Evolutionary conservation across 139 green algal genomes (phyloP), one percentile per base, ranked within the genome.

Genomic region (Chlamydomonas sphaeroides): DNA sequence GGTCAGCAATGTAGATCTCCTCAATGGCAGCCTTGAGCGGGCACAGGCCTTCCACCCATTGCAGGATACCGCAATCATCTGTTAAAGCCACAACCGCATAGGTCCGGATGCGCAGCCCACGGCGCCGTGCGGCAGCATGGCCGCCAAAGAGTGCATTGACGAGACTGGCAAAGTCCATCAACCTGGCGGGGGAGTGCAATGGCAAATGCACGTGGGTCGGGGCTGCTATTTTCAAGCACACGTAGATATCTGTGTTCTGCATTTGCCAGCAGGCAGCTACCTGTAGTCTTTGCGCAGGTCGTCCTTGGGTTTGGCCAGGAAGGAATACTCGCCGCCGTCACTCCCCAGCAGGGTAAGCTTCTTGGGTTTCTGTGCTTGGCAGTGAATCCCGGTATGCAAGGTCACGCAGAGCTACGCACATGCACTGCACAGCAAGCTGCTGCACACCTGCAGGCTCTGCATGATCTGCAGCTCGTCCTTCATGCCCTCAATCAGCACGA

Each of bases 221-320:
- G n/a, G n/a, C n/a, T n/a, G n/a, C n/a, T n/a, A n/a, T n/a, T n/a
- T n/a, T n/a, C n/a, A n/a, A n/a, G n/a, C n/a, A n/a, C n/a, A n/a
- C n/a, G n/a, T n/a, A n/a, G n/a, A n/a, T n/a, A n/a, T n/a, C n/a
- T n/a, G n/a, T 56, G 2, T 56, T 21, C 45, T 21, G 14, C 45
- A 14, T 51, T 51, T 21, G 45, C 45, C 10, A 51, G 45, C 45
- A 51, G 14, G 45, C 49, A 56, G 18, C 5, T 45, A 84, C 84
- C 84, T 91, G 80, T 93, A 93, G 89, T 99, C 97, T 89, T 99
- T 99, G 65, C 97, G 92, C 78, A 99, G 93, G 90, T 99, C 97
- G 80, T 99, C 97, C 85, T 98, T 98, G 30, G 97, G 97, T 89
- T 99, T 99, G 78, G 94, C 97, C 61, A 99, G 89, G 90, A 99